These are phyloP conservation scores for Bacterosira constricta DNA, from an alignment of 108 stramenopile species.

Conservation along the genomic window DNA sequence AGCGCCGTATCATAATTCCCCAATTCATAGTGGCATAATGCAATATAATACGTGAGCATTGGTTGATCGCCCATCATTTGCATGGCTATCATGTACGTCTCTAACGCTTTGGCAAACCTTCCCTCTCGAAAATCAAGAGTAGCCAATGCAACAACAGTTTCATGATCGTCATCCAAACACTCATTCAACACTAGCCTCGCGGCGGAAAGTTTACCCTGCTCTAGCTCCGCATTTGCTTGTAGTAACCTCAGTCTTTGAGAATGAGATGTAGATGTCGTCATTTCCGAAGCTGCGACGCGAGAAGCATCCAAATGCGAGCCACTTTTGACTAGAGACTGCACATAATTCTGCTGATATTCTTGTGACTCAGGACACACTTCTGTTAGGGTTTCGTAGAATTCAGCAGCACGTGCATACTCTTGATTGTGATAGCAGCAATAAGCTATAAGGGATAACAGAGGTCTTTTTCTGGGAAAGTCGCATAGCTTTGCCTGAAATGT, in stretches of 20 bases:
- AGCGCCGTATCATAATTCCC: conserved; percentile 67
- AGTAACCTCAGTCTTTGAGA: conserved; percentile 67
- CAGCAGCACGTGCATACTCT: conserved; percentile 56
- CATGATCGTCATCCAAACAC: conserved; percentile 76
- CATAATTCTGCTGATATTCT: conserved; percentile 82
- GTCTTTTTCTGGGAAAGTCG: conserved; percentile 71
- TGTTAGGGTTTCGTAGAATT: conserved; percentile 80
- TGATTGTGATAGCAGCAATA: conserved; percentile 84
- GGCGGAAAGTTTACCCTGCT: conserved; percentile 73
- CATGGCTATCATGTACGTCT: conserved; percentile 70
- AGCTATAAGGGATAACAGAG: conserved; percentile 79
- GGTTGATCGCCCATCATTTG: conserved; percentile 73
- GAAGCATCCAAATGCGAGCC: conserved; percentile 62
- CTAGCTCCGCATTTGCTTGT: conserved; percentile 77
- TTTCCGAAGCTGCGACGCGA: conserved; percentile 30
- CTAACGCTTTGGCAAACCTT: conserved; percentile 64
- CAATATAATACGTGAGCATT: conserved; percentile 86
- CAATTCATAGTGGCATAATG: conserved; percentile 81
- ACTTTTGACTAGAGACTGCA: conserved; percentile 81
- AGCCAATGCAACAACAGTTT: conserved; percentile 70
- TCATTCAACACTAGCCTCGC: conserved; percentile 63
- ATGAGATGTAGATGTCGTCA: conserved; percentile 33
- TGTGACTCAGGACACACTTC: conserved; percentile 75
- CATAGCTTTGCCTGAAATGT: conserved; percentile 50
- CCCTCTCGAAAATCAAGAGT: conserved; percentile 80